Evolutionary conservation across 2,329 filamentous ascomycete species (phyloP).

Genomic region (Aspergillus costaricaensis): DNA sequence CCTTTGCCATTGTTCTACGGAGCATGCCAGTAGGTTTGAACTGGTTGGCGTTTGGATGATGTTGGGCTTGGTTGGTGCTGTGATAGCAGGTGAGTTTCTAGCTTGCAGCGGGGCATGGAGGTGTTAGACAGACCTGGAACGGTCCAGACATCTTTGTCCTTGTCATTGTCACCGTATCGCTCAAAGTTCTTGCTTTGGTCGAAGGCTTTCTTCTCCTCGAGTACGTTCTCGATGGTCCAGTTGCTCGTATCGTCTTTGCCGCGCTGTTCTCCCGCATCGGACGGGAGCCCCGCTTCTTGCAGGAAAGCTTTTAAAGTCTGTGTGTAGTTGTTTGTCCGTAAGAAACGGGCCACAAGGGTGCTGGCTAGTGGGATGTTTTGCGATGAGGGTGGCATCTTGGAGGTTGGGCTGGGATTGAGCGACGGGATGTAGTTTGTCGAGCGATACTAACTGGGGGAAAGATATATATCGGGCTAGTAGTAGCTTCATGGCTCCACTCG

Average conservation of each 20-base stretch:
- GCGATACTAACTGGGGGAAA: background rate
- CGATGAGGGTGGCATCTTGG: conserved; percentile 13
- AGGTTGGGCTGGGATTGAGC: background rate
- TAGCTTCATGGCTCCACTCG: background rate
- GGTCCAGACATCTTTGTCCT: conserved; percentile 48
- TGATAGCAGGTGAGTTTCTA: background rate
- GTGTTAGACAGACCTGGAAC: conserved; percentile 40
- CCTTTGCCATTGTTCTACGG: conserved; percentile 42
- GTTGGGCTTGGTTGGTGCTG: conserved; percentile 50
- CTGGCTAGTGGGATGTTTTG: conserved; percentile 26
- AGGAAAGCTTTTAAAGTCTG: conserved; percentile 62
- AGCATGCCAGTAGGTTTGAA: conserved; percentile 56
- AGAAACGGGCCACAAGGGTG: conserved; percentile 46
- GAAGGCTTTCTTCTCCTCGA: conserved; percentile 62
- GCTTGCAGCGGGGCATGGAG: conserved; percentile 11
- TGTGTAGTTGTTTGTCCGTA: conserved; percentile 45
- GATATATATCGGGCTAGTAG: background rate
- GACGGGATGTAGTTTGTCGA: too few species aligned
- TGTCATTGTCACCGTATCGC: conserved; percentile 52
- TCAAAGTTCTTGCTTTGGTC: conserved; percentile 60
- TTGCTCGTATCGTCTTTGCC: conserved; percentile 36
- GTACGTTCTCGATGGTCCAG: conserved; percentile 60
- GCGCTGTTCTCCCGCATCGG: conserved; percentile 49
- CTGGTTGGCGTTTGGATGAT: conserved; percentile 48
- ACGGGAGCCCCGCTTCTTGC: conserved; percentile 56